Base-by-base conservation (phyloP, 805 yeast species). In the Dipodascus albidus region DNA sequence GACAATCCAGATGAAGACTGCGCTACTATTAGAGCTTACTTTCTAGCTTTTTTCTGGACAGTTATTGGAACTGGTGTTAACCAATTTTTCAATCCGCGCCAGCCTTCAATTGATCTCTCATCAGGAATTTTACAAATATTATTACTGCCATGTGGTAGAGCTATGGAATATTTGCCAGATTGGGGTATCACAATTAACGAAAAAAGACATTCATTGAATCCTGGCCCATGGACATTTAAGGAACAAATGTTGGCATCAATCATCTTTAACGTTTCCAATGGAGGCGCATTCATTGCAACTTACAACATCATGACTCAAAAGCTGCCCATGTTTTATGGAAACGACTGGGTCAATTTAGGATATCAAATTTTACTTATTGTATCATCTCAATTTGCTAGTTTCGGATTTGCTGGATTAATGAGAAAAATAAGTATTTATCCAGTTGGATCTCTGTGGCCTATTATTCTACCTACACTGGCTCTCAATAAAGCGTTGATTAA, bases 161-260 rank as follows among this genome's bases (percentile, higher is more conserved):
- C 44, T 38, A 38, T 38, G 44, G 44, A 38, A 38, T 38, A 38
- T 38, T 38, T 38, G n/a, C 81, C 81, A 33, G 74, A 73, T 53
- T 68, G 66, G 65, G 70, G 72, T 3, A 62, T 76, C 58, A 70
- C 63, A 2, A 52, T 73, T 53, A 58, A 62, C 48, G 74, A 79
- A 50, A 67, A 61, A 27, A 67, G 73, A 62, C 64, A 66, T 58
- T 70, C 73, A 4, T 63, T 81, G 52, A 80, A 80, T 63, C 83
- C 83, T 2, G 84, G 86, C 9, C 83, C 83, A 11, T 83, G 85
- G 83, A 68, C 73, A 24, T 70, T 65, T 56, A 82, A 82, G 60
- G 87, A 83, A 61, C 87, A 82, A 64, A 79, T 81, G 81, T 72
- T 83, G 54, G 71, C 83, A 1, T 78, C 87, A 1, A 53, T 67